phyloP scores from a whole-genome alignment of 2,329 filamentous ascomycete genomes.

The Xenosphaeropsis pyriputrescens region DNA sequence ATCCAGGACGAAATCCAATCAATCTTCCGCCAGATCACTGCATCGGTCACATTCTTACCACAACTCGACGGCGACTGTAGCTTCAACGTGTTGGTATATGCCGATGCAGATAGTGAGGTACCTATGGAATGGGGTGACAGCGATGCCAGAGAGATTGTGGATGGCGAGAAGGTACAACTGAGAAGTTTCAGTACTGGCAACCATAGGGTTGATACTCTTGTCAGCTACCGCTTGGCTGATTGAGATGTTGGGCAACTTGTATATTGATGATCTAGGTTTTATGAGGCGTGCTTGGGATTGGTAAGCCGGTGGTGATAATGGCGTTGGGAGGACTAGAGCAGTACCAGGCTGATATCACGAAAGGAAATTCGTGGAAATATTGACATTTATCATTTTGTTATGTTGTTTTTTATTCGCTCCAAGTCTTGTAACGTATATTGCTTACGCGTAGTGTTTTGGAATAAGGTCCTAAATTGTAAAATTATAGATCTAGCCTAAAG shows the following conservation, averaged over 20 bases:
- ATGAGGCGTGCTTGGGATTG: too few relatives aligned
- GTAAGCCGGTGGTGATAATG: too few relatives aligned
- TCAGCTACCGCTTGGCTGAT: constrained; percentile 65
- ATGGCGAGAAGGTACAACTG: constrained; percentile 89
- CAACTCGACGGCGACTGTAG: constrained; percentile 92
- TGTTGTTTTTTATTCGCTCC: too few relatives aligned
- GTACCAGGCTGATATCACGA: too few relatives aligned
- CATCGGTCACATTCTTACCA: constrained; percentile 90
- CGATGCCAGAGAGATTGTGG: constrained; percentile 87
- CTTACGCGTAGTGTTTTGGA: too few relatives aligned
- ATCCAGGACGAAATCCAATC: constrained; percentile 94
- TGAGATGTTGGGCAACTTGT: constrained; percentile 8
- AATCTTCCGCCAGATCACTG: constrained; percentile 95
- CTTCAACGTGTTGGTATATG: constrained; percentile 97
- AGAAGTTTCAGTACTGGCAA: constrained; percentile 92
- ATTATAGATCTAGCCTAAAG: too few relatives aligned
- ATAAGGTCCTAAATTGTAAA: too few relatives aligned
- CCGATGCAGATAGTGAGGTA: constrained; percentile 90
- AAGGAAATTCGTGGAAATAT: too few relatives aligned
- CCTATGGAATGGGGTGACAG: constrained; percentile 98
- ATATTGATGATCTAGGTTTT: too few relatives aligned
- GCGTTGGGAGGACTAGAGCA: too few relatives aligned
- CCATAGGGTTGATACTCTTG: constrained; percentile 86
- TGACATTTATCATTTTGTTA: too few relatives aligned
- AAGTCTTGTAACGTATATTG: too few relatives aligned